These are phyloP conservation scores for Erythrophleum fordii DNA, from an alignment of 306 rosid genomes.

Conservation along the genomic window DNA sequence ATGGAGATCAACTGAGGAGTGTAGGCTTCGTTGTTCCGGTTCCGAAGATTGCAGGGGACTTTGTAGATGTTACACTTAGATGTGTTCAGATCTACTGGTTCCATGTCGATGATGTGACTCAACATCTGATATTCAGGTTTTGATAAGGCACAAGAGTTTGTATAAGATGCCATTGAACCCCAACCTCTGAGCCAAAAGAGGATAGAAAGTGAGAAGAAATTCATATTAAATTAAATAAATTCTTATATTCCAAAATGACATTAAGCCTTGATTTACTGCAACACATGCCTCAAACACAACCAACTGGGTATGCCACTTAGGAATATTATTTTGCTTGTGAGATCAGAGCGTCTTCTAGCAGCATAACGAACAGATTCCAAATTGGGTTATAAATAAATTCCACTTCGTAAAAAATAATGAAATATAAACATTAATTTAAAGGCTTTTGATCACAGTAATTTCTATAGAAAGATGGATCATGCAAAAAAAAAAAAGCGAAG, in stretches of 20 bases:
- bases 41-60: constrained; percentile 51
- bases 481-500: no score
- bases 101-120: constrained; percentile 41
- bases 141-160: neutral
- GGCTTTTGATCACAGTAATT: no score
- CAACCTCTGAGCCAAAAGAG: neutral
- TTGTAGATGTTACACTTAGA: constrained; percentile 40
- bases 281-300: no score
- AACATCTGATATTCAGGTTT: neutral
- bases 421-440: no score
- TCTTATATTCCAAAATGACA: neutral
- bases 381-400: no score
- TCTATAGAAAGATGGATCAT: no score
- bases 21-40: constrained; percentile 4
- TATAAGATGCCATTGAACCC: neutral
- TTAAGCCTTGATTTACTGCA: no score
- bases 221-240: neutral
- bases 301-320: no score
- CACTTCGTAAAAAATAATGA: no score
- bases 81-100: constrained; percentile 20
- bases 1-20: constrained; percentile 12
- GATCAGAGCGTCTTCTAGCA: no score
- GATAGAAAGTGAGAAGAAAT: neutral
- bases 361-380: no score
- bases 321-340: no score